phyloP scores from a whole-genome alignment of 169 alveolate genomes.

The Plasmodium fragile region DNA sequence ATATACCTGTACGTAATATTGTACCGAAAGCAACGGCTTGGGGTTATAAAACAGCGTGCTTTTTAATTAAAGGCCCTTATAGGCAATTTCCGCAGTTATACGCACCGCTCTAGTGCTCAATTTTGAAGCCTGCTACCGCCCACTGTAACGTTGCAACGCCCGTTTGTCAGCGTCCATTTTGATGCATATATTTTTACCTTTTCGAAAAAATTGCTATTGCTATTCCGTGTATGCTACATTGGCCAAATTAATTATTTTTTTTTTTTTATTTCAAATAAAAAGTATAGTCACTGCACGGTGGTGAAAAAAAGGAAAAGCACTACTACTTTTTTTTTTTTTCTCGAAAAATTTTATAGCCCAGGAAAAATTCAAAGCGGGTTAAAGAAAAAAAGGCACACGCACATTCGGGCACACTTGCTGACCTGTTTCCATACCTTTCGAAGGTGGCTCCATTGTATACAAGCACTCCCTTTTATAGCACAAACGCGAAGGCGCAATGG shows the following conservation, averaged over 20 bases:
- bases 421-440: background rate
- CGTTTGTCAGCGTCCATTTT: background rate
- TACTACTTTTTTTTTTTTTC: background rate
- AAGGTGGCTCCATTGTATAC: background rate
- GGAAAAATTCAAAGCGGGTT: background rate
- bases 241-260: background rate
- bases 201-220: background rate
- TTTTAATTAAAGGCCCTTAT: background rate
- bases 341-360: background rate
- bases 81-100: background rate
- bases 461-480: background rate
- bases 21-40: background rate
- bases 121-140: background rate
- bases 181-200: background rate
- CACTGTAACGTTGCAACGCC: background rate
- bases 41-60: background rate
- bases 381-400: background rate
- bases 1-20: background rate
- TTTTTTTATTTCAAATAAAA: background rate
- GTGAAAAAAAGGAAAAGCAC: background rate
- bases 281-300: background rate
- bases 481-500: conserved; percentile 12
- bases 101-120: background rate
- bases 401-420: background rate
- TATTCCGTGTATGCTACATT: background rate